Conservation (phyloP, 495 filamentous ascomycete species). For the Xylaria palmicola region DNA sequence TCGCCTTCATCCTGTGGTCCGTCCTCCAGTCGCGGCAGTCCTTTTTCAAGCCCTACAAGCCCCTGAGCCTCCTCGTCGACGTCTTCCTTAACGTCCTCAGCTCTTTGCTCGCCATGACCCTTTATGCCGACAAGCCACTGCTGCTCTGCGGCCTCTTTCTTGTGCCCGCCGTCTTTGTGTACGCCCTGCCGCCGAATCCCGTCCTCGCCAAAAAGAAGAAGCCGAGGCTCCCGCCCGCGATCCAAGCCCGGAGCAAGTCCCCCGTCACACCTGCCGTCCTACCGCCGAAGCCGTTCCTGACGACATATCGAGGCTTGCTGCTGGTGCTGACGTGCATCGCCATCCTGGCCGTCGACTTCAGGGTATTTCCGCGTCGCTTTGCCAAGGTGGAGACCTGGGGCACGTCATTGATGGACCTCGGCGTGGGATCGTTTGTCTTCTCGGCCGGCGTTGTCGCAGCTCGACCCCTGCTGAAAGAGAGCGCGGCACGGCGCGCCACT, state of each 20-base stretch:
- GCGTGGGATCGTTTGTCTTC: constrained; percentile 97
- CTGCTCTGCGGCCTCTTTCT: constrained; percentile 76
- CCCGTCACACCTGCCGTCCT: constrained; percentile 49
- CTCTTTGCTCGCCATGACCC: constrained; percentile 78
- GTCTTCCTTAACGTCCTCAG: constrained; percentile 82
- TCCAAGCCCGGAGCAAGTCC: constrained; percentile 31
- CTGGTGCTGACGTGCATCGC: constrained; percentile 88
- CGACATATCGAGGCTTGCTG: constrained; percentile 86
- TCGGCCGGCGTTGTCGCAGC: constrained; percentile 91
- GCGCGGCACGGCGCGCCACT: constrained; percentile 45
- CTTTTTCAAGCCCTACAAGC: constrained; percentile 75
- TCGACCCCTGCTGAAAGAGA: constrained; percentile 75
- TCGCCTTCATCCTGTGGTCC: constrained; percentile 83
- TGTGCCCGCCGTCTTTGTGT: constrained; percentile 64
- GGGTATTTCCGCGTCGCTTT: constrained; percentile 86
- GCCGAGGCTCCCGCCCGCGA: constrained; percentile 56
- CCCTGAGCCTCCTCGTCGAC: constrained; percentile 68
- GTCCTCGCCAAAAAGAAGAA: constrained; percentile 44
- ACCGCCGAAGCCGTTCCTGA: constrained; percentile 86
- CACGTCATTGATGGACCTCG: constrained; percentile 96
- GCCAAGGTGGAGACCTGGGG: constrained; percentile 99
- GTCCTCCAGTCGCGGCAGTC: constrained; percentile 81
- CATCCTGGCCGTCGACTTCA: constrained; percentile 97
- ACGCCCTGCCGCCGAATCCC: constrained; percentile 46
- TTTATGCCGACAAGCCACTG: constrained; percentile 75